Base-by-base conservation (phyloP, 805 yeast species). In the Starmerella bombi region DNA sequence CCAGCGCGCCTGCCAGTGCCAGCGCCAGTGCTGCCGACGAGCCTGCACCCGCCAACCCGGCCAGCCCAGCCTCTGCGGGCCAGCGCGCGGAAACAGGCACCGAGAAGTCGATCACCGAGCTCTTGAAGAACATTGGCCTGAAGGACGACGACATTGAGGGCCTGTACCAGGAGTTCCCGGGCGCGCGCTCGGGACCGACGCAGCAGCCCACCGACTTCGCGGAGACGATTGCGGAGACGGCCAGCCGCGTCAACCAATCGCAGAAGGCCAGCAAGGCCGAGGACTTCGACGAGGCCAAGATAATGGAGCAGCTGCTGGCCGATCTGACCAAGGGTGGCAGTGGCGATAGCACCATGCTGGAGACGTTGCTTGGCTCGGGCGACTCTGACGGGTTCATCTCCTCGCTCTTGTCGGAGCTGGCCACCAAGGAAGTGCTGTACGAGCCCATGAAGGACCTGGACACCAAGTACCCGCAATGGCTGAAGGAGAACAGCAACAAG, bases 391-490 rank as follows among this genome's bases (percentile, higher is more conserved):
- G 77, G 60, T 61, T 83, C 36, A 61, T 83, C 45, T 70, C 68
- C 16, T 83, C 80, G 28, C 75, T 88, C 75, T 66, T 88, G 52
- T 77, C 75, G 46, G 88, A 85, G 56, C 69, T 88, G 57, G 73
- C 91, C 6, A 74, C 91, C 4, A 88, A 85, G 55, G 86, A 78
- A 42, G 80, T 86, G 17, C 66, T 88, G 29, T 86, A 82, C 55
- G 93, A 80, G 50, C 95, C 97, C 2, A 69, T 88, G 61, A 80
- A 77, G 53, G 94, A 84, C 45, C 67, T 86, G 57, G 73, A 77
- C 48, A 61, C 65, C 10, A 82, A 81, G 55, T 83, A 76, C 57
- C 81, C 84, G 2, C 69, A 59, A 21, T 88, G 82, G 77, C 65
- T 88, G 46, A 60, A 62, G 34, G 71, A 70, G 36, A 69, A 80